These are phyloP conservation scores for Suillus decipiens DNA, from an alignment of 768 basidiomycete genomes.

Conservation along the genomic window DNA sequence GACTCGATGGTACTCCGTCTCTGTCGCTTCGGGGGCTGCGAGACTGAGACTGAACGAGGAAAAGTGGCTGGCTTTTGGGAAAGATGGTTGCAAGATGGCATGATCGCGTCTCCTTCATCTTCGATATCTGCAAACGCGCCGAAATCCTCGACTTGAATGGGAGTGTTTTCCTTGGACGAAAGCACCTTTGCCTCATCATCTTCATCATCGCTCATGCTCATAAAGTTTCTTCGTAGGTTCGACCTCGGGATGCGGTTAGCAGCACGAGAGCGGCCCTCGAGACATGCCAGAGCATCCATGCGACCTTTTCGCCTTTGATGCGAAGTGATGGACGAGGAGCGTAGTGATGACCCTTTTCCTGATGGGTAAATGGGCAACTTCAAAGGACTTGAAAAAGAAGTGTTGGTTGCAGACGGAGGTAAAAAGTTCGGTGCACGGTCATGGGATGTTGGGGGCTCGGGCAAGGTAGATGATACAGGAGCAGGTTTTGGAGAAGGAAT, in stretches of 20 bases:
- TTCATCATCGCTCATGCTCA: constrained; percentile 70
- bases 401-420: constrained; percentile 14
- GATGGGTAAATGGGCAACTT: constrained; percentile 17
- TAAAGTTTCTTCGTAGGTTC: constrained; percentile 49
- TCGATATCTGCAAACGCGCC: constrained; percentile 33
- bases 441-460: constrained; percentile 30
- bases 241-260: constrained; percentile 23
- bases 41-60: constrained; percentile 15
- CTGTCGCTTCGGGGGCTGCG: constrained; percentile 24
- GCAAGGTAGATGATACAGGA: constrained; percentile 49
- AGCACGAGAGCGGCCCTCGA: constrained; percentile 53
- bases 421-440: neutral
- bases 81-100: constrained; percentile 18
- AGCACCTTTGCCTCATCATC: constrained; percentile 37
- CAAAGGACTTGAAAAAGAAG: constrained; percentile 25
- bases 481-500: constrained; percentile 65
- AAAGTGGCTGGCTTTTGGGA: constrained; percentile 15
- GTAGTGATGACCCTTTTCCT: constrained; percentile 20
- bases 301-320: constrained; percentile 49
- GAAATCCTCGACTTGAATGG: constrained; percentile 23
- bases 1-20: constrained; percentile 47
- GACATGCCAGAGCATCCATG: constrained; percentile 60
- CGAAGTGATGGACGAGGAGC: constrained; percentile 45
- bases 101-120: constrained; percentile 30
- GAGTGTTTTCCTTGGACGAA: constrained; percentile 14